Base-by-base conservation (phyloP, 257 asterid species). In the Thymus mandschuricus region DNA sequence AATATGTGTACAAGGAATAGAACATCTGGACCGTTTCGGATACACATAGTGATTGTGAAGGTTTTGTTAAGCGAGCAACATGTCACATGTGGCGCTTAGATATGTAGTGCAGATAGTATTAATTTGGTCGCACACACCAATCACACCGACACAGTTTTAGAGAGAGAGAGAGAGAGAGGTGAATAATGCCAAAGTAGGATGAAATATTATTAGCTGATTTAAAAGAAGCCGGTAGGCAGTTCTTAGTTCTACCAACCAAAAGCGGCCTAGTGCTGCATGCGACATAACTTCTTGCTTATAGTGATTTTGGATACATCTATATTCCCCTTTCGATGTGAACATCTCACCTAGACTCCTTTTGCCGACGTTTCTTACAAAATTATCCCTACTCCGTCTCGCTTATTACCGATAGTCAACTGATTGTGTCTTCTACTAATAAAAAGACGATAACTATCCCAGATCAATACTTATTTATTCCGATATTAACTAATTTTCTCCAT, bases 201-300 rank as follows among this genome's bases (percentile, higher is more conserved):
- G 15, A 66, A 66, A 30, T 7, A 46, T 46, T 46, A n/a, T 12
- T 64, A 27, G 31, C 4, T 10, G 54, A 48, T 46, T 30, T 65
- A 65, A 65, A 31, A 12, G 59, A n/a, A 44, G 59, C 45, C 1
- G 15, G 34, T n/a, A 8, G 71, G 34, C 41, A 3, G 41, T 38
- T 38, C 41, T 21, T n/a, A 49, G 60, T 66, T 66, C 59, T 31
- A 49, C 70, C 70, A 49, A 65, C 59, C 46, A n/a, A 46, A 45
- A 28, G 6, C 21, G 21, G 21, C 4, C 58, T 45, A 40, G 3
- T 33, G 28, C 12, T 30, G 64, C 29, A 27, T 58, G 10, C n/a
- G 1, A 3, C 27, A 60, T 34, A 13, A 12, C n/a, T 60, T 35
- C 2, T 60, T 21, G 29, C 45, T 13, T 12, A 48, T 45, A 34